A percentile compares a stretch with the other conserved stretches of the same genome.
These are phyloP conservation scores for Friedmanniomyces simplex DNA, from an alignment of 495 filamentous ascomycete genomes.

Conservation along the genomic window DNA sequence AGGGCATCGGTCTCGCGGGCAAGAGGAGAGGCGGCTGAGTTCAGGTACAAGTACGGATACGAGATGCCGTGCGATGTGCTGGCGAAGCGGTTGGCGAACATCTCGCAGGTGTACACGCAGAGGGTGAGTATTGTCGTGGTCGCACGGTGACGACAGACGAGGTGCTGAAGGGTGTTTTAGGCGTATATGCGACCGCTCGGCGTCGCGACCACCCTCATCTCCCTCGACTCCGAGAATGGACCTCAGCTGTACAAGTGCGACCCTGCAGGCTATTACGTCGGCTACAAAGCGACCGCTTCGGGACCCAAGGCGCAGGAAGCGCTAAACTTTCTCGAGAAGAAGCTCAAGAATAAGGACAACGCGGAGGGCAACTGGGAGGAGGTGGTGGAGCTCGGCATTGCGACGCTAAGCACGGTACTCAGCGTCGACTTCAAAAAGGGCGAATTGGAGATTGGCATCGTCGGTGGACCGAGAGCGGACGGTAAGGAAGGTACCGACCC, in stretches of 20 bases:
- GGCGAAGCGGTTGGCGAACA: slow-evolving; percentile 93
- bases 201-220: slow-evolving; percentile 88
- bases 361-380: slow-evolving; percentile 93
- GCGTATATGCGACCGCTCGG: slow-evolving; percentile 97
- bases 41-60: slow-evolving; percentile 96
- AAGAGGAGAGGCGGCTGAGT: slow-evolving; percentile 90
- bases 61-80: slow-evolving; percentile 98
- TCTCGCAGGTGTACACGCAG: slow-evolving; percentile 98
- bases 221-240: slow-evolving; percentile 81
- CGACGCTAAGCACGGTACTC: slow-evolving; percentile 84
- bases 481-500: slow-evolving; percentile 69
- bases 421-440: slow-evolving; percentile 99
- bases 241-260: slow-evolving; percentile 99
- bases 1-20: slow-evolving; percentile 84
- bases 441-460: slow-evolving; percentile 95
- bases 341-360: slow-evolving; percentile 97
- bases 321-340: slow-evolving; percentile 95
- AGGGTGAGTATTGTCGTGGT: slow-evolving; percentile 46
- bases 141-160: background rate
- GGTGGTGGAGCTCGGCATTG: slow-evolving; percentile 92
- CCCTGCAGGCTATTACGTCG: slow-evolving; percentile 92
- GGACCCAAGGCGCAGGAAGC: slow-evolving; percentile 98
- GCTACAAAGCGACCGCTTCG: slow-evolving; percentile 94
- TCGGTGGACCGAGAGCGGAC: slow-evolving; percentile 68
- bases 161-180: slow-evolving; percentile 36